Evolutionary conservation across 805 yeast genomes (phyloP), one percentile per base, ranked within the genome.

Genomic region (Komagataella ulmi): DNA sequence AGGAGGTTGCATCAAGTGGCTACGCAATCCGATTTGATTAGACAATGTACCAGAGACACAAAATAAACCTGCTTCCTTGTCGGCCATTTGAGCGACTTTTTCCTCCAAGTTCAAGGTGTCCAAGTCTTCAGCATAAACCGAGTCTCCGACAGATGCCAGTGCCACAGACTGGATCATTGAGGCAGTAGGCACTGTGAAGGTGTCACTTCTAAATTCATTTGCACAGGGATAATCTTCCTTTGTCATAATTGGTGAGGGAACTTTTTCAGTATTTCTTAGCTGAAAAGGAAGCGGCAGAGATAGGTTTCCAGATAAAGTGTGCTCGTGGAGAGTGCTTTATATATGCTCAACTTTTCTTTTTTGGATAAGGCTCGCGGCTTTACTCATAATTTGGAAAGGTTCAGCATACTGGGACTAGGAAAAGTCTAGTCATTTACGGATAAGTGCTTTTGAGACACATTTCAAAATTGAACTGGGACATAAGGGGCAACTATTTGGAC

Each of bases 41-140:
- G 96, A 83, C 66, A 90, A 67, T 5, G 97, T 91, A 48, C 98
- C 97, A 19, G 95, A 84, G 18, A 82, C 88, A 67, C 95, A 88
- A 66, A 74, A 90, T 50, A 88, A 64, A 10, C 86, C 97, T 1
- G 88, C 85, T 57, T 81, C 87, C 58, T 83, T 86, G 17, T 95
- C 96, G 6, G 95, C 74, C 52, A 89, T 58, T 21, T 71, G 67
- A 5, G 87, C 84, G 52, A 90, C 79, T 52, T 75, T 74, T 7
- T 66, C 61, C 64, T 89, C 93, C 47, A 90, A 69, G 18, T 68
- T 75, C 24, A 73, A 64, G 21, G 96, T 87, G 56, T 83, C 80
- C 18, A 67, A 66, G 63, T 90, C 98, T 63, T 90, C 97, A 56
- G 79, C 74, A 68, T 88, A 88, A n/a, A 90, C 97, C 7, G 91